phyloP scores from a whole-genome alignment of 2,329 filamentous ascomycete genomes.

The Colletotrichum viniferum region DNA sequence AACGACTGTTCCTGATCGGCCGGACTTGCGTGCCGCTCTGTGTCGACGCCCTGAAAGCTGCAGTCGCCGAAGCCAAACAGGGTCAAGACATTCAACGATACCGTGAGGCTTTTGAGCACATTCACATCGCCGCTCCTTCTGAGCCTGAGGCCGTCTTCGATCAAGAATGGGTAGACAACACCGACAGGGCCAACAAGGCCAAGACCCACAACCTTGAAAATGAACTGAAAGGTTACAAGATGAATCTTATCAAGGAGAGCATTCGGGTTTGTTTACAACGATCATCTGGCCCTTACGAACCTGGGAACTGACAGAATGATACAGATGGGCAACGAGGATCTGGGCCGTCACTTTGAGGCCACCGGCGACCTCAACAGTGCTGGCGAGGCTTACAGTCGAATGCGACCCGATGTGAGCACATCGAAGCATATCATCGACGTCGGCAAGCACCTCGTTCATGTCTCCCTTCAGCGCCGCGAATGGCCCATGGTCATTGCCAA shows the following conservation, averaged over 20 bases:
- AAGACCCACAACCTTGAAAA: conserved; percentile 80
- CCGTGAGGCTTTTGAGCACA: conserved; percentile 66
- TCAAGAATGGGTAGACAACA: conserved; percentile 74
- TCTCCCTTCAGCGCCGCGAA: conserved; percentile 77
- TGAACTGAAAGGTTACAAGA: conserved; percentile 91
- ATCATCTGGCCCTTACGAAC: neutral
- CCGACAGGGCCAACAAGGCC: conserved; percentile 67
- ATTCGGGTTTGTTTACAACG: conserved; percentile 70
- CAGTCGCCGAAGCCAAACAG: conserved; percentile 75
- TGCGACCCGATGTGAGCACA: conserved; percentile 89
- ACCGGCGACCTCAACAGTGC: conserved; percentile 77
- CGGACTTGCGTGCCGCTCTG: conserved; percentile 76
- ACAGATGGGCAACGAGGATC: conserved; percentile 93
- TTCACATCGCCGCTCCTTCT: conserved; percentile 66
- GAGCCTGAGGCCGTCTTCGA: conserved; percentile 74
- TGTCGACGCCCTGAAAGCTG: conserved; percentile 80
- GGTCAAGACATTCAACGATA: conserved; percentile 78
- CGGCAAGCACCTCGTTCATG: conserved; percentile 76
- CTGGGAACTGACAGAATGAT: conserved; percentile 6
- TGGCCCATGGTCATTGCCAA: conserved; percentile 72
- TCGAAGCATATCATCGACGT: conserved; percentile 84
- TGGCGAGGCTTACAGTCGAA: conserved; percentile 78
- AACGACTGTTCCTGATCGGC: conserved; percentile 84
- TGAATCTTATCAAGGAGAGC: conserved; percentile 96
- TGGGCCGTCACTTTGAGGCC: conserved; percentile 81